Percentiles rank a stretch among this genome's conserved stretches.
Conservation (phyloP, 805 yeast species). For the Blastobotrys americana region DNA sequence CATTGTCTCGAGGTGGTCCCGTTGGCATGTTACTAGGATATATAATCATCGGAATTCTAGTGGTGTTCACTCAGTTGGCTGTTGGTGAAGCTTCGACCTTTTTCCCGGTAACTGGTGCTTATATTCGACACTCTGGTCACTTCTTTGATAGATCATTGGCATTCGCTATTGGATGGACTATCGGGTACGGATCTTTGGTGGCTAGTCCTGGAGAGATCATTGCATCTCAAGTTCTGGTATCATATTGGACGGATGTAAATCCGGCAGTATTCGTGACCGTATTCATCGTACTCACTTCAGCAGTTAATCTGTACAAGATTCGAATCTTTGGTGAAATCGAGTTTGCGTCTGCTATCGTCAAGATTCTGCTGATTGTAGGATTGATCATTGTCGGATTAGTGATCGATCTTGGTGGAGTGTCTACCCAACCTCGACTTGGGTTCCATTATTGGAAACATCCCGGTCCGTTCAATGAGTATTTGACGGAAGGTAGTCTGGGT, state of each 20-base stretch:
- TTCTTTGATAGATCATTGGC: slow-evolving; percentile 62
- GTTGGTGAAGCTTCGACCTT: slow-evolving; percentile 65
- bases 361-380: slow-evolving; percentile 60
- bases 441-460: slow-evolving; percentile 64
- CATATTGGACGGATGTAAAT: slow-evolving; percentile 46
- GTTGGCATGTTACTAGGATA: slow-evolving; percentile 53
- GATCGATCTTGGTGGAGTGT: slow-evolving; percentile 69
- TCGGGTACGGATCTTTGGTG: slow-evolving; percentile 48
- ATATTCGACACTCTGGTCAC: slow-evolving; percentile 56
- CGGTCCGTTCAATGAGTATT: slow-evolving; percentile 50
- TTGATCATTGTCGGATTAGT: slow-evolving; percentile 55
- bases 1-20: slow-evolving; percentile 63
- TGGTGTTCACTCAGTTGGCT: slow-evolving; percentile 60
- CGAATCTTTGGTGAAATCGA: slow-evolving; percentile 39
- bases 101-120: slow-evolving; percentile 59
- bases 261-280: slow-evolving; percentile 49
- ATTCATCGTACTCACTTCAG: slow-evolving; percentile 38
- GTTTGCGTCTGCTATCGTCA: slow-evolving; percentile 56
- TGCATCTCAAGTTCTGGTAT: slow-evolving; percentile 50
- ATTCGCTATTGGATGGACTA: slow-evolving; percentile 61
- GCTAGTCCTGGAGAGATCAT: slow-evolving; percentile 59
- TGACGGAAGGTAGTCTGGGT: slow-evolving; percentile 41
- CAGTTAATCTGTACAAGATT: slow-evolving; percentile 41
- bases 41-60: slow-evolving; percentile 61
- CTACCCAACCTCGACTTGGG: slow-evolving; percentile 64